Evolutionary conservation across 1,284 basidiomycete genomes (phyloP).

Genomic region (Coniferiporia sulphurascens): DNA sequence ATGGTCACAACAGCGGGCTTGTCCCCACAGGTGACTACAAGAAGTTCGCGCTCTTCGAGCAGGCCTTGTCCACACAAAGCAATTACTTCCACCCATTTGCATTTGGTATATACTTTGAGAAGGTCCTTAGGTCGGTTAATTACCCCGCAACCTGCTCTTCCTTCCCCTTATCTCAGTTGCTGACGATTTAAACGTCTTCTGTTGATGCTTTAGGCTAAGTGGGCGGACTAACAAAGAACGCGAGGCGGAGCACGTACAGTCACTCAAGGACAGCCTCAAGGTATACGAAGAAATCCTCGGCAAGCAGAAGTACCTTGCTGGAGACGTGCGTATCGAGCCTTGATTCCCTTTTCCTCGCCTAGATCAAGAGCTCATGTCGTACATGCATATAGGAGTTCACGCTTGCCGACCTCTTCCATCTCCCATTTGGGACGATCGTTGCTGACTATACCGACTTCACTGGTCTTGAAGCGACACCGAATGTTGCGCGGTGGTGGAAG

Average conservation of each 20-base stretch:
- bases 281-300: constrained; percentile 43
- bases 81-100: constrained; percentile 45
- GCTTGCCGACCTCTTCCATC: constrained; percentile 15
- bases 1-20: constrained; percentile 18
- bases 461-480: constrained; percentile 1
- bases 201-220: not conserved
- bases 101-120: constrained; percentile 35
- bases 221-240: constrained; percentile 24
- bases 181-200: no score
- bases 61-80: constrained; percentile 30
- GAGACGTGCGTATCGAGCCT: constrained; percentile 30
- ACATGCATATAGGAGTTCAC: constrained; percentile 8
- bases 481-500: constrained; percentile 21
- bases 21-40: constrained; percentile 22
- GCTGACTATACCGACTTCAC: not conserved
- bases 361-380: not conserved
- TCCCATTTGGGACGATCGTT: constrained; percentile 6
- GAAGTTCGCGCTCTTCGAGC: constrained; percentile 30
- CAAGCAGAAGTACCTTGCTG: constrained; percentile 44
- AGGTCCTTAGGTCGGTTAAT: constrained; percentile 15
- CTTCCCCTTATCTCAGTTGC: no score
- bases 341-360: not conserved
- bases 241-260: constrained; percentile 24
- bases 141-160: no score
- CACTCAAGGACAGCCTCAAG: constrained; percentile 34